Percentiles rank a stretch among this genome's conserved stretches.
Evolutionary conservation across 805 yeast species (phyloP).

Genomic region (Cephaloascus albidus): DNA sequence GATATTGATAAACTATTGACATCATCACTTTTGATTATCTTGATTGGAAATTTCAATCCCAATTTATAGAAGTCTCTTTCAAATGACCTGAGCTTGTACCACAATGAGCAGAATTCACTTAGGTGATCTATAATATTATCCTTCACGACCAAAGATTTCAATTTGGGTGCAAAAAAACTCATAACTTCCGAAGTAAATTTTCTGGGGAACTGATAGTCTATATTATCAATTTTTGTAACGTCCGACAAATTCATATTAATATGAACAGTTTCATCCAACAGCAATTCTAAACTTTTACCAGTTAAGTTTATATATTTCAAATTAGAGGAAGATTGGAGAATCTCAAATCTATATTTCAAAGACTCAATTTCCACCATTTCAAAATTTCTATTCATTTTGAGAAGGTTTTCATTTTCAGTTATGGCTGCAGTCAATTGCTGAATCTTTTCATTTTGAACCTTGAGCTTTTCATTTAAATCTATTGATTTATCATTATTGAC

Average conservation of each 20-base stretch:
- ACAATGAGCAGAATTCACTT: slow-evolving; percentile 8
- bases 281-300: slow-evolving; percentile 5
- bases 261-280: slow-evolving; percentile 5
- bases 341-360: slow-evolving; percentile 11
- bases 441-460: slow-evolving; percentile 5
- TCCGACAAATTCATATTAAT: background rate
- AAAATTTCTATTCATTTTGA: slow-evolving; percentile 9
- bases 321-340: slow-evolving; percentile 17
- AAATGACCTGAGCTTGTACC: slow-evolving; percentile 10
- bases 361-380: slow-evolving; percentile 11
- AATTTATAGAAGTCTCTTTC: slow-evolving; percentile 22
- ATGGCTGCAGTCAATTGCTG: slow-evolving; percentile 5
- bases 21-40: slow-evolving; percentile 3
- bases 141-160: background rate
- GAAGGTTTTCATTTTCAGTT: slow-evolving; percentile 3
- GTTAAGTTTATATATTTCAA: slow-evolving; percentile 10
- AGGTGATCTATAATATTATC: slow-evolving; percentile 9
- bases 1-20: background rate
- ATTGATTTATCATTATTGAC: slow-evolving; percentile 5
- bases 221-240: background rate
- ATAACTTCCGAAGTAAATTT: background rate
- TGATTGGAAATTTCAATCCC: slow-evolving; percentile 18
- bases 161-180: background rate
- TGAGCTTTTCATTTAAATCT: slow-evolving; percentile 5
- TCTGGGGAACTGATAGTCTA: background rate